These are phyloP conservation scores for Sporothrix pseudoabietina DNA, from an alignment of 2,329 filamentous ascomycete genomes.

Conservation along the genomic window DNA sequence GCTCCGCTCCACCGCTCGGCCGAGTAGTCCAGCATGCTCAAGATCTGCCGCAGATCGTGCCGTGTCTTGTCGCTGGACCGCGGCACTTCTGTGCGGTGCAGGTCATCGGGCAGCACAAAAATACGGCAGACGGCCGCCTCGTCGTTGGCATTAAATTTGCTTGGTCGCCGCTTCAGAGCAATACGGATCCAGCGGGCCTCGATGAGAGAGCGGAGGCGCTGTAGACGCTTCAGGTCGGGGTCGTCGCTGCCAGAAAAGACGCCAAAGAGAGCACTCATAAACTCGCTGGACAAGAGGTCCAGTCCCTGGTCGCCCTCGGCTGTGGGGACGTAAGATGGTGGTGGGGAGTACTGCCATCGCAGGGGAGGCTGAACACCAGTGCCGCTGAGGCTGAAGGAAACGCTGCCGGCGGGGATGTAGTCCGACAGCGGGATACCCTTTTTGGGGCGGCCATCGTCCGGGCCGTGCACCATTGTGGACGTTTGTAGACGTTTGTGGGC, in stretches of 20 bases:
- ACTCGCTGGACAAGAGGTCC: background rate
- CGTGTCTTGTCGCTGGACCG: constrained; percentile 50
- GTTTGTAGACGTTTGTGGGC: background rate
- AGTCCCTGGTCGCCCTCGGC: background rate
- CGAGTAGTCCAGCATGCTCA: constrained; percentile 60
- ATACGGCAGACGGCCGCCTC: constrained; percentile 41
- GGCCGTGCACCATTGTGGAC: background rate
- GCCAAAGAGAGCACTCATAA: background rate
- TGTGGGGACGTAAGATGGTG: background rate
- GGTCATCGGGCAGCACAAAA: constrained; percentile 68
- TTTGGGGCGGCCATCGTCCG: background rate
- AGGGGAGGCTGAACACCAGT: background rate
- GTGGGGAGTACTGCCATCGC: background rate
- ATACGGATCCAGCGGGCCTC: constrained; percentile 1
- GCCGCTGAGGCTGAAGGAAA: constrained; percentile 10
- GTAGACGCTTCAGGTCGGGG: background rate
- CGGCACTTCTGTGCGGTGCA: constrained; percentile 55
- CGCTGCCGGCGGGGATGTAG: constrained; percentile 22
- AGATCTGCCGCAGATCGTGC: constrained; percentile 51
- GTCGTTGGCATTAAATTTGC: background rate
- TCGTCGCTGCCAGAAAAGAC: background rate
- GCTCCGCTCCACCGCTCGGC: constrained; percentile 57
- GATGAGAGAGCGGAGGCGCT: background rate
- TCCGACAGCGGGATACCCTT: constrained; percentile 13
- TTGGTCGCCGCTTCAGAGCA: background rate